A percentile compares a stretch with the other conserved stretches of the same genome.
These are phyloP conservation scores for Escallonia herrerae DNA, from an alignment of 129 eudicot species.

Conservation along the genomic window DNA sequence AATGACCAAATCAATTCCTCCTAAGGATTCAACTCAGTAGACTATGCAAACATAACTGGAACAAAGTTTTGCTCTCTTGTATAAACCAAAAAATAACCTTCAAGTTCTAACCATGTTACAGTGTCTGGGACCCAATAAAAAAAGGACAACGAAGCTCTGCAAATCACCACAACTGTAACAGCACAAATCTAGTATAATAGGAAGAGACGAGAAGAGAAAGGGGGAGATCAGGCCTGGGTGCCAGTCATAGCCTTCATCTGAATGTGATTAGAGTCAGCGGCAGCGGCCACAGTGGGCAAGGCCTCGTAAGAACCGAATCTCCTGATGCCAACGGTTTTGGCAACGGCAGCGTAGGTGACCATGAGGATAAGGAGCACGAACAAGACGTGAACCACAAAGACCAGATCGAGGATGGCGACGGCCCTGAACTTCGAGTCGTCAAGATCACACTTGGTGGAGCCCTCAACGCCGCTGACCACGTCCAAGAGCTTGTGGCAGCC, in stretches of 20 bases:
- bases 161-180: neutral
- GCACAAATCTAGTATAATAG: neutral
- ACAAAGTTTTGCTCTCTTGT: neutral
- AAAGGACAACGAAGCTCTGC: no score
- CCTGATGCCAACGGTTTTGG: slow-evolving; percentile 51
- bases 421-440: slow-evolving; percentile 89
- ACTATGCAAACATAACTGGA: neutral
- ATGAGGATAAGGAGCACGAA: slow-evolving; percentile 49
- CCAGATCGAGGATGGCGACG: slow-evolving; percentile 58
- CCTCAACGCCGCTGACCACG: slow-evolving; percentile 77
- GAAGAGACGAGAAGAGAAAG: neutral
- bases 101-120: neutral
- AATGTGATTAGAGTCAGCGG: slow-evolving; percentile 51
- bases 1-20: no score
- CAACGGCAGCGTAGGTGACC: slow-evolving; percentile 39
- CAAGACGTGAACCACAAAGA: slow-evolving; percentile 66
- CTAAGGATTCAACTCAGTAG: no score
- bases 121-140: neutral
- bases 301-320: slow-evolving; percentile 80
- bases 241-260: slow-evolving; percentile 82
- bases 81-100: neutral
- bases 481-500: slow-evolving; percentile 88
- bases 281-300: slow-evolving; percentile 36
- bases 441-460: slow-evolving; percentile 80
- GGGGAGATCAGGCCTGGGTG: slow-evolving; percentile 59